Evolutionary conservation across 2,329 filamentous ascomycete species (phyloP).

Genomic region (Gaeumannomyces tritici): DNA sequence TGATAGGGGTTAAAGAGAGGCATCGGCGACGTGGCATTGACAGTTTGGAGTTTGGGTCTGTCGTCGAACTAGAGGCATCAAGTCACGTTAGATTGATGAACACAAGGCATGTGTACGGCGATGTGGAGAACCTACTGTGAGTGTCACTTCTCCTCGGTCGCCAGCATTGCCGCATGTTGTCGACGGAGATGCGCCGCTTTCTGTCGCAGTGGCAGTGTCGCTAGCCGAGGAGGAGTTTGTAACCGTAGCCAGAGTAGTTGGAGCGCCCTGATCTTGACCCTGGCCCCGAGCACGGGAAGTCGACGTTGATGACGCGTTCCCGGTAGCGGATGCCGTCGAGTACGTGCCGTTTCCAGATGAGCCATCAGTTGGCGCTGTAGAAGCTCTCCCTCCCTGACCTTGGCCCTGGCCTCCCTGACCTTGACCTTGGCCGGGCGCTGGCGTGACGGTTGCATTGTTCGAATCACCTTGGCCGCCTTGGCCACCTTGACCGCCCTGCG

Average conservation of each 20-base stretch:
- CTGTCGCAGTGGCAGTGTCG: not conserved
- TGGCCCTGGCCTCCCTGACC: not conserved
- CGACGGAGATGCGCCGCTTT: not conserved
- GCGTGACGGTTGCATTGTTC: not conserved
- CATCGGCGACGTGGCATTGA: constrained; percentile 4
- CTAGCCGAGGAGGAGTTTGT: not conserved
- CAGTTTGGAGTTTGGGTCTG: constrained; percentile 2
- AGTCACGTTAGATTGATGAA: not conserved
- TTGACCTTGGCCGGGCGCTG: not conserved
- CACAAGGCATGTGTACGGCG: not conserved
- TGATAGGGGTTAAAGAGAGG: constrained; percentile 14
- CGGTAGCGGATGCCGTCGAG: not conserved
- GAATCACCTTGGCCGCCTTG: not conserved
- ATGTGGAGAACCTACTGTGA: constrained; percentile 8
- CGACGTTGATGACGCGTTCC: not conserved
- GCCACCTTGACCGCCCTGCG: not conserved
- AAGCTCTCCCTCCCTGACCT: not conserved
- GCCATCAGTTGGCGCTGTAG: not conserved
- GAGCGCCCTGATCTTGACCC: not conserved
- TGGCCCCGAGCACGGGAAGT: not conserved
- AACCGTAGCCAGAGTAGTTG: not conserved
- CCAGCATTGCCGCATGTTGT: constrained; percentile 6
- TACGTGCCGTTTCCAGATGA: not conserved
- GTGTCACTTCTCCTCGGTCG: constrained; percentile 6
- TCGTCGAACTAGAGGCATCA: constrained; percentile 13